Conservation (phyloP, 257 asterid genomes). For the Scutellaria baicalensis region DNA sequence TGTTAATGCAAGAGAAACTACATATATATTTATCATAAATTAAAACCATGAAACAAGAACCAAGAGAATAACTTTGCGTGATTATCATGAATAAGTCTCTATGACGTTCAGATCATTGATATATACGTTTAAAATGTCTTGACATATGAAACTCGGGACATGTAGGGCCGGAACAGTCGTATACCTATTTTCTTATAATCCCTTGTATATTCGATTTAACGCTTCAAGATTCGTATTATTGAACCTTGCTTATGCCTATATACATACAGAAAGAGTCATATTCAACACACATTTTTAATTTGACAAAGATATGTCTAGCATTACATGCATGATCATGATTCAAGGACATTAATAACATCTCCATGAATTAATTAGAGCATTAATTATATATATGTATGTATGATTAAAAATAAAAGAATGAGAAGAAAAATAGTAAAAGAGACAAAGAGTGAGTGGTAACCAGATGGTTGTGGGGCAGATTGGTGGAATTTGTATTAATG, state of each 20-base stretch:
- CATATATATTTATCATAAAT: not conserved
- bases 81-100: too few relatives aligned
- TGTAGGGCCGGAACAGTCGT: not conserved
- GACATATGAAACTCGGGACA: not conserved
- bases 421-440: not conserved
- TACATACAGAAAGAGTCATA: not conserved
- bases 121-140: not conserved
- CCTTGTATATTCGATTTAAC: too few relatives aligned
- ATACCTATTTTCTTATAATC: not conserved
- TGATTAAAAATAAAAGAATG: not conserved
- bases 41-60: not conserved
- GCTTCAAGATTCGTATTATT: too few relatives aligned
- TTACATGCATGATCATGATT: too few relatives aligned
- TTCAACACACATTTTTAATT: not conserved
- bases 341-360: too few relatives aligned
- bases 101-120: not conserved
- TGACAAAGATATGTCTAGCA: too few relatives aligned
- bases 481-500: constrained; percentile 30
- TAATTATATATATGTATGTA: too few relatives aligned
- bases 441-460: constrained; percentile 48
- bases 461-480: constrained; percentile 40
- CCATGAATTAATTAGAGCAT: not conserved
- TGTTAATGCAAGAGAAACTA: too few relatives aligned
- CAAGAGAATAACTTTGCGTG: too few relatives aligned
- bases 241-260: not conserved